Evolutionary conservation across 345 rosid species (phyloP), one percentile per base, ranked within the genome.

Genomic region (Rhizophora apiculata): DNA sequence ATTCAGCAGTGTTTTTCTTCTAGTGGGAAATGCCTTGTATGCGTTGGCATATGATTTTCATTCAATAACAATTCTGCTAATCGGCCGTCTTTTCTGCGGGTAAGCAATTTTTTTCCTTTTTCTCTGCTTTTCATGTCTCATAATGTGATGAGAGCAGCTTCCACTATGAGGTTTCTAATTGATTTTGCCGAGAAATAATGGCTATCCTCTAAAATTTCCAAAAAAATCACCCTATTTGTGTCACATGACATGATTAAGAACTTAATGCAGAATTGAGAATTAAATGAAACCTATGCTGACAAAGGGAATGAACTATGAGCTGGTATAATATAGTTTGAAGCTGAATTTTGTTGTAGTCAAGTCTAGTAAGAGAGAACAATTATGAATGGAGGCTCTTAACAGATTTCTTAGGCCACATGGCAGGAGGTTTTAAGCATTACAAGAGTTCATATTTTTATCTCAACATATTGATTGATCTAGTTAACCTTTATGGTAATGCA

Each of bases 51-150:
- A 92, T 82, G 97, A 96, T 85, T 75, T 78, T 59, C 67, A 89
- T 60, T 96, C 98, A 46, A 78, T 96, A 59, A 65, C 78, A 2
- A 75, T 92, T 84, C 98, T 96, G 59, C 73, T 96, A 60, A 20
- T 85, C 1, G 98, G 99, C 64, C 97, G 99, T 77, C 83, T 96
- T 69, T 87, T 92, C 74, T 96, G 99, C 81, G 99, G 99, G 99
- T 95, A 84, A 84, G 94, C 70, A 30, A 36, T 64, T 74, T 63
- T 66, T 58, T 58, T 5, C 49, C 22, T 64, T 39, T 73, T 56
- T 21, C 34, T 59, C 8, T 20, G 29, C 36, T 16, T 26, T 61
- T 48, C 15, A 8, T 54, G 27, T 67, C 32, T 64, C 57, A 58
- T 59, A 46, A 46, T 51, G 21, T 71, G 62, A 64, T 67, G 54